Evolutionary conservation across 164 flowering plant genomes (phyloP).

Genomic region (Stephania cephalantha): DNA sequence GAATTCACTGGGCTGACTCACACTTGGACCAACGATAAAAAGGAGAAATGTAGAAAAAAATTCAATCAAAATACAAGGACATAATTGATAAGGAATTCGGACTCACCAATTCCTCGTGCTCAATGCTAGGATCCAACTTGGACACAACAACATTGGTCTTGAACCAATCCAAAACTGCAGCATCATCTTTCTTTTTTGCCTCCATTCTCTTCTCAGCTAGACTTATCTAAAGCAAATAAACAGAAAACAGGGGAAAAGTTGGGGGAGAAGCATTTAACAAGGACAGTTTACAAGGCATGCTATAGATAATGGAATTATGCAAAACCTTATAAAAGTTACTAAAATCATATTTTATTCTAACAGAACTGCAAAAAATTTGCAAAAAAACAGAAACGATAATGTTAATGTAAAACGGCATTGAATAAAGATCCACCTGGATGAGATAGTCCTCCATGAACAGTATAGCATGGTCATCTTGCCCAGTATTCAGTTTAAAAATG

Average conservation of each 20-base stretch:
- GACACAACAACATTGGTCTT: conserved; percentile 51
- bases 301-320: neutral
- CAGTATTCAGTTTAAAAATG: conserved; percentile 79
- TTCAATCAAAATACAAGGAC: neutral
- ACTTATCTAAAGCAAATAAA: conserved; percentile 41
- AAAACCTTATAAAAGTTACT: neutral
- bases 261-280: neutral
- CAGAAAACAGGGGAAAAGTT: neutral
- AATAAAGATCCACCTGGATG: conserved; percentile 48
- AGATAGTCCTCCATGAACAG: conserved; percentile 86
- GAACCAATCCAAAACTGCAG: conserved; percentile 79
- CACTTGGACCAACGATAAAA: neutral
- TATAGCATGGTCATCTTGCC: conserved; percentile 94
- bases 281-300: neutral
- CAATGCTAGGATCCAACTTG: conserved; percentile 72
- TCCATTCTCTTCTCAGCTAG: conserved; percentile 49
- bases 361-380: neutral
- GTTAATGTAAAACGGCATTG: neutral
- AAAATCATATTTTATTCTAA: neutral
- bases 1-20: neutral
- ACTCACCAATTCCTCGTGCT: conserved; percentile 85
- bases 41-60: neutral
- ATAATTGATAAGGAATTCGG: neutral
- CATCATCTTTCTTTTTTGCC: conserved; percentile 38
- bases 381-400: neutral